Evolutionary conservation across 2,329 filamentous ascomycete species (phyloP).

Genomic region (Trichoderma sp.): DNA sequence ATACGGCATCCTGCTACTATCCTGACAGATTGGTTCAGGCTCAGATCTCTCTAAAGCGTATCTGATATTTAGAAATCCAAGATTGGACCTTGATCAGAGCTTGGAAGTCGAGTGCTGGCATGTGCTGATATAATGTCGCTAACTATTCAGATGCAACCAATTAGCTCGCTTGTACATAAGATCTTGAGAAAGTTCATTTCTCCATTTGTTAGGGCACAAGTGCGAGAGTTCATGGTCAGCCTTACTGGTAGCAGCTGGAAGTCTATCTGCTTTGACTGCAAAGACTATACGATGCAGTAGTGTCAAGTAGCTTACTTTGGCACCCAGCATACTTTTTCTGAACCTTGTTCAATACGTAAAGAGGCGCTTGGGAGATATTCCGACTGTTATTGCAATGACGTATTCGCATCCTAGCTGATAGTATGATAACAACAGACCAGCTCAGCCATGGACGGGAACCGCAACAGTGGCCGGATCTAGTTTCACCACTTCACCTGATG

Average conservation of each 20-base stretch:
- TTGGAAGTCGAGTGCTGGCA: background rate
- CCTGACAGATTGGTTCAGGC: conserved; percentile 1
- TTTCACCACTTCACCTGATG: background rate
- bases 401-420: background rate
- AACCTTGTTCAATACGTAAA: background rate
- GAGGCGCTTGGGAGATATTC: background rate
- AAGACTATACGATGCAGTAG: background rate
- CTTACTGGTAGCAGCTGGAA: background rate
- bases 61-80: background rate
- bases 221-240: background rate
- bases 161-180: conserved; percentile 1
- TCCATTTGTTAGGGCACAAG: conserved; percentile 10
- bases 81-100: background rate
- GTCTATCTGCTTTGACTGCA: background rate
- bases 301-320: conserved; percentile 1
- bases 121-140: background rate
- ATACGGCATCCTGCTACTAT: background rate
- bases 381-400: background rate
- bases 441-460: background rate
- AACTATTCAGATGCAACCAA: background rate
- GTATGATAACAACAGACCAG: background rate
- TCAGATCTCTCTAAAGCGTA: background rate
- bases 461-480: background rate
- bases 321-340: background rate
- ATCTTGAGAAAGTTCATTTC: background rate